phyloP scores from a whole-genome alignment of 805 yeast genomes.

The Hanseniaspora lindneri region DNA sequence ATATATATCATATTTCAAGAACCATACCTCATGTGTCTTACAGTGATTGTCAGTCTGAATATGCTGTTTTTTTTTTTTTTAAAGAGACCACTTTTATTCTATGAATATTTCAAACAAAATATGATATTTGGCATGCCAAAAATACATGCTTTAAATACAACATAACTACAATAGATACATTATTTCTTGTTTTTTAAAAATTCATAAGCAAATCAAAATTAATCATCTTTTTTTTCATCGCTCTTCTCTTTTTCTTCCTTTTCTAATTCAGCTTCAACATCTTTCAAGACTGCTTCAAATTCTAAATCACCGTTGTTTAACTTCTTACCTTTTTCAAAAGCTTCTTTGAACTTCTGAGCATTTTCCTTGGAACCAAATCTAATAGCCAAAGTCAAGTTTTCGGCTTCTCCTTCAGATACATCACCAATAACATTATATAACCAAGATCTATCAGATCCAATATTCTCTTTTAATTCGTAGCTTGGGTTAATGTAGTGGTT shows the following conservation, averaged over 20 bases:
- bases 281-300: slow-evolving; percentile 2
- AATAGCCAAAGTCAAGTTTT: slow-evolving; percentile 91
- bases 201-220: not conserved
- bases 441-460: slow-evolving; percentile 97
- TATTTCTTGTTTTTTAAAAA: no score
- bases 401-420: slow-evolving; percentile 88
- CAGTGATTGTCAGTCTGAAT: no score
- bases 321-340: slow-evolving; percentile 74
- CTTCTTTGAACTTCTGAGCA: slow-evolving; percentile 90
- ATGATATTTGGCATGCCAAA: no score
- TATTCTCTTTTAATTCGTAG: slow-evolving; percentile 76
- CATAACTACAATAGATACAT: no score
- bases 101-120: no score
- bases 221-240: slow-evolving; percentile 9
- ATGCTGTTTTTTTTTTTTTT: no score
- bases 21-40: no score
- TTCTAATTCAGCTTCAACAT: slow-evolving; percentile 12
- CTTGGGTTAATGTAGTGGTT: slow-evolving; percentile 82
- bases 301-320: slow-evolving; percentile 38
- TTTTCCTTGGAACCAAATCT: slow-evolving; percentile 86
- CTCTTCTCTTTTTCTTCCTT: slow-evolving; percentile 15
- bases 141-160: no score
- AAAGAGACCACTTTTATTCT: no score
- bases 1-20: no score
- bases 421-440: slow-evolving; percentile 92